Evolutionary conservation across 331 rosid species (phyloP).

Genomic region (Dryas integrifolia): DNA sequence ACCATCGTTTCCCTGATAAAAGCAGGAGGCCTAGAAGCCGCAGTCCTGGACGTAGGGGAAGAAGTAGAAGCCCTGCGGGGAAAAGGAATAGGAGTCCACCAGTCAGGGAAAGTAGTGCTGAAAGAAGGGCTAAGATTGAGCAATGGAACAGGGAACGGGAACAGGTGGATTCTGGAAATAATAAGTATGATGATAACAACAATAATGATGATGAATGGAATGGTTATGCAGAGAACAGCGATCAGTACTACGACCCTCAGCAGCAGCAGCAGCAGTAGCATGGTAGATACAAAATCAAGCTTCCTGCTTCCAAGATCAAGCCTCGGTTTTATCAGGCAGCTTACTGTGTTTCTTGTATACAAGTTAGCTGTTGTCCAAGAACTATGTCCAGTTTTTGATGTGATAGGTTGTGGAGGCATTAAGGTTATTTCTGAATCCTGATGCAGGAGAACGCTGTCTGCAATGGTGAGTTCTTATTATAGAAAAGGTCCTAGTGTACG

Average conservation of each 20-base stretch:
- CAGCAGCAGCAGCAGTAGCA: conserved; percentile 35
- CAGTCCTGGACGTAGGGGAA: conserved; percentile 76
- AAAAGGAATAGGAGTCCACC: conserved; percentile 70
- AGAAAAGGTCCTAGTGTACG: neutral
- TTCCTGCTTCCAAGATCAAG: conserved; percentile 34
- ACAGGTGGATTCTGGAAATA: conserved; percentile 41
- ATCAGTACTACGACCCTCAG: conserved; percentile 48
- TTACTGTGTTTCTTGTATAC: conserved; percentile 35
- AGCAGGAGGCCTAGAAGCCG: conserved; percentile 83
- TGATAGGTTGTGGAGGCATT: conserved; percentile 24
- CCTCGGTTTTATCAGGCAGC: conserved; percentile 29
- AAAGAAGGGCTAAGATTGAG: conserved; percentile 95
- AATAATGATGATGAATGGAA: conserved; percentile 40
- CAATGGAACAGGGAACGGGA: conserved; percentile 94
- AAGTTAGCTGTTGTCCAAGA: conserved; percentile 39
- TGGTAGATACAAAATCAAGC: conserved; percentile 17
- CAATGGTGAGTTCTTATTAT: conserved; percentile 11
- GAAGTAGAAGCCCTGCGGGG: conserved; percentile 84
- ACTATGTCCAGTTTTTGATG: conserved; percentile 30
- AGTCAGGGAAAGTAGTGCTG: conserved; percentile 81
- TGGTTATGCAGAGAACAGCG: conserved; percentile 41
- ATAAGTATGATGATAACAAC: conserved; percentile 30
- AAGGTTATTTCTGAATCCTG: conserved; percentile 9
- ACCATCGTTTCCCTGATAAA: conserved; percentile 60
- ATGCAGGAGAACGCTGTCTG: conserved; percentile 18